phyloP scores from a whole-genome alignment of 306 rosid species.

The Lathyrus oleraceus region DNA sequence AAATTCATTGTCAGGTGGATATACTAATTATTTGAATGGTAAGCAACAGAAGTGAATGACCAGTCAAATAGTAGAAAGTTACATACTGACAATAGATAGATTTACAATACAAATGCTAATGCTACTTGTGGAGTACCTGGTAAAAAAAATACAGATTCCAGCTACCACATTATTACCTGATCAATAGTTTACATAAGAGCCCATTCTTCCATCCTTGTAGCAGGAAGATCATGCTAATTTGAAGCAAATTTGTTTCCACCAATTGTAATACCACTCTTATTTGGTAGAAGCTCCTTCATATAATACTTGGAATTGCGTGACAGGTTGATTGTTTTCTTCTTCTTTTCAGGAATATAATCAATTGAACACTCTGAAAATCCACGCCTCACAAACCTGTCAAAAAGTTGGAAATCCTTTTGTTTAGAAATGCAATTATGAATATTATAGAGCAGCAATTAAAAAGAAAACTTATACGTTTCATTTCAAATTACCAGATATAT shows the following conservation, averaged over 20 bases:
- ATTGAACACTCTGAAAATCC: slow-evolving; percentile 94
- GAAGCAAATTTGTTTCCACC: slow-evolving; percentile 39
- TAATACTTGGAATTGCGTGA: slow-evolving; percentile 94
- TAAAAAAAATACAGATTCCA: background rate
- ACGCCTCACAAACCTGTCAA: slow-evolving; percentile 90
- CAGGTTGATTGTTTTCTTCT: slow-evolving; percentile 66
- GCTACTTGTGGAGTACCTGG: slow-evolving; percentile 13
- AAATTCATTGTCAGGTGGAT: background rate
- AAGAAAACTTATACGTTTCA: too few species aligned
- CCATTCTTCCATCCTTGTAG: background rate
- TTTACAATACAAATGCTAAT: background rate
- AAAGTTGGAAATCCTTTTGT: slow-evolving; percentile 1
- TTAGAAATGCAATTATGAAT: slow-evolving; percentile 26
- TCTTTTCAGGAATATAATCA: slow-evolving; percentile 71
- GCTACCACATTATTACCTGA: slow-evolving; percentile 1
- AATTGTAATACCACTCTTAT: slow-evolving; percentile 65
- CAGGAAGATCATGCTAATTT: slow-evolving; percentile 27
- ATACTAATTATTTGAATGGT: background rate
- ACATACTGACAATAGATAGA: background rate
- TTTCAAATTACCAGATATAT: too few species aligned
- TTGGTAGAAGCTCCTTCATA: slow-evolving; percentile 78
- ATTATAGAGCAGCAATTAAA: too few species aligned
- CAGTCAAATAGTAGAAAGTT: background rate
- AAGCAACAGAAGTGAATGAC: background rate
- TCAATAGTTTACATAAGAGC: slow-evolving; percentile 21